Base-by-base conservation (phyloP, 2,329 filamentous ascomycete species). In the Aureobasidium sp. region DNA sequence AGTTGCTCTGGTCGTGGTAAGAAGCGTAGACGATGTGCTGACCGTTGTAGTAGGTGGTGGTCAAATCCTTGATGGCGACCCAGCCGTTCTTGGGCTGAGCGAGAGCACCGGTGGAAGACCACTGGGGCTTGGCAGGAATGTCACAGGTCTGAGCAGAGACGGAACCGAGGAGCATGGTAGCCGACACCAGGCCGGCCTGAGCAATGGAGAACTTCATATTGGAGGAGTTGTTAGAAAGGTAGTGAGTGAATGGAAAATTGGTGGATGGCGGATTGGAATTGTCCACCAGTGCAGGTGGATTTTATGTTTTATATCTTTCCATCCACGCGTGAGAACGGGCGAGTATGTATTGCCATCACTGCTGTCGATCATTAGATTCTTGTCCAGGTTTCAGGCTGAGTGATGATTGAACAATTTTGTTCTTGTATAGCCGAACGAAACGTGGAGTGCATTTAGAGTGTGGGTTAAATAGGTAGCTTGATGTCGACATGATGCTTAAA, bases 1-100 rank as follows among this genome's bases (percentile, higher is more conserved):
- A 87, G 62, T 53, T 75, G 1, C 73, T 69, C 1, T 74, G 75
- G 66, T 80, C 74, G 66, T 79, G 75, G 63, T 70, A 77, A 0
- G 82, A 80, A 1, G 74, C 84, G 67, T 87, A 88, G 2, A 87
- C 84, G 7, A 87, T 77, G 64, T 86, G 77, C 70, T 85, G 69
- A 60, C 78, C 81, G 37, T 87, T 82, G 75, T 83, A 83, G 1
- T 74, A 69, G 22, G 78, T 79, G 59, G 70, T 68, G 27, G 81
- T 85, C 72, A 87, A 87, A 72, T 88, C 85, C 68, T 88, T 88
- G 67, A 88, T 76, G 4, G 82, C 75, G 2, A 73, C 75, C 81
- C 80, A 84, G 19, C 82, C 82, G 0, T 73, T 73, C 66, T 79
- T 78, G 0, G 84, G 83, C 5, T 74, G 68, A 1, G 82, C 81